These are phyloP conservation scores for Nemania bipapillata DNA, from an alignment of 2,329 filamentous ascomycete species.

Conservation along the genomic window DNA sequence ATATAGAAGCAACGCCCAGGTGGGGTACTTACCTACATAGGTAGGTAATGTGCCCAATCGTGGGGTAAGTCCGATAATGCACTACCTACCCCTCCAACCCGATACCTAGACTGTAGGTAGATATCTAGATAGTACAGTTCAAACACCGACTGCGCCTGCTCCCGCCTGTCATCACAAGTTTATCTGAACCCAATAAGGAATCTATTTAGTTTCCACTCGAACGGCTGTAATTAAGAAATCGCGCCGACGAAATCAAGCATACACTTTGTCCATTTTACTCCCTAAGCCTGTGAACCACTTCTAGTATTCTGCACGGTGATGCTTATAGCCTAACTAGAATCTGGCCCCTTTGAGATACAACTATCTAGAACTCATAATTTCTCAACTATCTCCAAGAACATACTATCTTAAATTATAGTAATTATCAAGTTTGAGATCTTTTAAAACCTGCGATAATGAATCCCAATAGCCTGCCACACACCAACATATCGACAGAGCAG, in stretches of 20 bases:
- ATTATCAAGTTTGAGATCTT: background rate
- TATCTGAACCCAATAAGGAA: too few relatives aligned
- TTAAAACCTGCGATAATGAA: conserved; percentile 8
- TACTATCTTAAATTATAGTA: background rate
- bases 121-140: background rate
- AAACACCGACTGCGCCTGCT: background rate
- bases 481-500: background rate
- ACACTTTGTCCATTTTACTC: background rate
- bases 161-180: background rate
- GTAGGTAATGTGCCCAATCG: background rate
- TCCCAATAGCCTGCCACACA: background rate
- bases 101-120: background rate
- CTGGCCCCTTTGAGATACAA: background rate
- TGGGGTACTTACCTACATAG: background rate
- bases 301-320: background rate
- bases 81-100: background rate
- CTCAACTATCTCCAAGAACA: background rate
- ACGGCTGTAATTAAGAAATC: background rate
- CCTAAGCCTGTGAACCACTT: background rate
- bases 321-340: background rate
- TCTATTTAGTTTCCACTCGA: too few relatives aligned
- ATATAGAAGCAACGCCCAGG: background rate
- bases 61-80: background rate
- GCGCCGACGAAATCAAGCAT: background rate
- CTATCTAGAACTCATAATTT: background rate